Evolutionary conservation across 2,329 filamentous ascomycete species (phyloP).

Genomic region (Rhynchosporium graminicola): DNA sequence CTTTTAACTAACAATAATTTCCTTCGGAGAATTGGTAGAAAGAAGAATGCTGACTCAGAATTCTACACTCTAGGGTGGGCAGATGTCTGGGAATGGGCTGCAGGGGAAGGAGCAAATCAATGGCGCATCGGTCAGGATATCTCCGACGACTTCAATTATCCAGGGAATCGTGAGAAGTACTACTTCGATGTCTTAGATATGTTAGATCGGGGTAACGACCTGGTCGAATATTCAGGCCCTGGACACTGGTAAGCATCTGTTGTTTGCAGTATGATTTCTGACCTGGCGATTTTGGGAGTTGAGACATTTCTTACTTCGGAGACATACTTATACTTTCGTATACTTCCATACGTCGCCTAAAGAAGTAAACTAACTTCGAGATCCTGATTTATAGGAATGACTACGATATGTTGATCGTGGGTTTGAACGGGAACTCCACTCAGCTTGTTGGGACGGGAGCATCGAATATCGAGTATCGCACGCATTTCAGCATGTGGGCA

Average conservation of each 20-base stretch:
- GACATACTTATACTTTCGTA: too few species aligned
- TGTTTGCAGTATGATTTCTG: too few species aligned
- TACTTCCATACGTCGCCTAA: too few species aligned
- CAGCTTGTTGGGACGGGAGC: slow-evolving; percentile 46
- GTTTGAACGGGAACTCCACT: slow-evolving; percentile 28
- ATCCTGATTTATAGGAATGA: slow-evolving; percentile 42
- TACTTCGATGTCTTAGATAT: slow-evolving; percentile 43
- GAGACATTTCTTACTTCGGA: too few species aligned
- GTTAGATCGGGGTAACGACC: slow-evolving; percentile 51
- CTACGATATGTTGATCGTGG: slow-evolving; percentile 36
- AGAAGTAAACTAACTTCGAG: too few species aligned
- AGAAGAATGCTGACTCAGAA: too few species aligned
- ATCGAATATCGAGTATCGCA: slow-evolving; percentile 38
- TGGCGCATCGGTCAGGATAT: slow-evolving; percentile 51
- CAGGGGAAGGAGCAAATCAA: slow-evolving; percentile 46
- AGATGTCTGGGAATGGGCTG: slow-evolving; percentile 47
- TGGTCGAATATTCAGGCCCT: slow-evolving; percentile 48
- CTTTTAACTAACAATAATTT: too few species aligned
- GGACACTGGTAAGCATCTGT: slow-evolving; percentile 43
- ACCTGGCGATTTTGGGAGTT: too few species aligned
- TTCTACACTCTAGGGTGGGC: slow-evolving; percentile 35
- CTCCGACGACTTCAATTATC: slow-evolving; percentile 36
- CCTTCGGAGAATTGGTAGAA: too few species aligned
- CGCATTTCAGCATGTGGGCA: slow-evolving; percentile 35
- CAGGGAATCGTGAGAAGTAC: slow-evolving; percentile 30